Base-by-base conservation (phyloP, 768 basidiomycete genomes). In the Phanerochaete carnosa region DNA sequence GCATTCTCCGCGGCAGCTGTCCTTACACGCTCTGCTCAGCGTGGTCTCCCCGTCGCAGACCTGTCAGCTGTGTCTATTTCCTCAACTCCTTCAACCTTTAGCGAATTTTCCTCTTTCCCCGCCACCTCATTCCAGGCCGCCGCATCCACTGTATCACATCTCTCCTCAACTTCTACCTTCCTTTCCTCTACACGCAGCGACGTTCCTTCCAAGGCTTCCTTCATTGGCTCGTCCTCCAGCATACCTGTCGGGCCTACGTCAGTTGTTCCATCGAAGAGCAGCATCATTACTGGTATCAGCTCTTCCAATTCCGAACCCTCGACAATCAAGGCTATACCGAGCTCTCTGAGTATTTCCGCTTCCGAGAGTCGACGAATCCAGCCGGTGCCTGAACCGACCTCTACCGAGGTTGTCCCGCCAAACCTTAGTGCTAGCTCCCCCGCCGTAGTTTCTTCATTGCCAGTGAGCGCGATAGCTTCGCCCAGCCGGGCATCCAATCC, bases 71-170 rank as follows among this genome's bases (percentile, higher is more conserved):
- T n/a, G n/a, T n/a, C n/a, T n/a, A n/a, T n/a, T n/a, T n/a, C n/a
- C n/a, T n/a, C n/a, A n/a, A n/a, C n/a, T n/a, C n/a, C n/a, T n/a
- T n/a, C n/a, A n/a, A n/a, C n/a, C n/a, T n/a, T n/a, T n/a, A n/a
- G n/a, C n/a, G n/a, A n/a, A n/a, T n/a, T n/a, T n/a, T n/a, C n/a
- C n/a, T n/a, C n/a, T n/a, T n/a, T n/a, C n/a, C n/a, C n/a, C n/a
- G n/a, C n/a, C n/a, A n/a, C 54, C 7, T 33, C 62, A 15, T 51
- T 59, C 16, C 46, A 52, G 29, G n/a, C 59, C 43, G 52, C 58
- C 26, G 7, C 30, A 22, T 45, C 49, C 58, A 35, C 29, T 25
- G 52, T 57, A 33, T 52, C 62, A 33, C 55, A 55, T 11, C 49
- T 43, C 13, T 39, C 54, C 32, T n/a, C 54, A 16, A 3, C 54